Evolutionary conservation across 2,329 filamentous ascomycete species (phyloP), one percentile per base, ranked within the genome.

Genomic region (Cyphellophora attinorum): DNA sequence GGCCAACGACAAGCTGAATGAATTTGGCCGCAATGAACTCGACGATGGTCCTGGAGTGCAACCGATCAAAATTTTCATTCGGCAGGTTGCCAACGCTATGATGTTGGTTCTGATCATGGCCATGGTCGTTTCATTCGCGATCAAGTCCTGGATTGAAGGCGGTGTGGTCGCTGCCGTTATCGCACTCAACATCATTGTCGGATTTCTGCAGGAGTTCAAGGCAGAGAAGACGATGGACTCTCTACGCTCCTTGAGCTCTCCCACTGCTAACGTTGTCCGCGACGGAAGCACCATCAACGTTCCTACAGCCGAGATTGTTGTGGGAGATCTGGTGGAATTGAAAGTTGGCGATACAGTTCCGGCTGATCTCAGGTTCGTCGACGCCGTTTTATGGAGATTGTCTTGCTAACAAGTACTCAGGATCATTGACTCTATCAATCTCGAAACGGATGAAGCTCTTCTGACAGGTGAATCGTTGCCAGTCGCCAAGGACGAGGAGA

Each of bases 11-110:
- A 68, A 76, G 14, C 58, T 79, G 2, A 64, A 70, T 16, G 56
- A 72, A 30, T 70, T 72, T 57, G 78, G 78, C 3, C 56, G 60
- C 11, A 83, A 83, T 45, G 70, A 80, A 39, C 67, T 83, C 8
- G 74, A 84, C 29, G 73, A 83, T 13, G 77, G 70, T 13, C 75
- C 71, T 17, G 73, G 72, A 17, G 76, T 86, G 31, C 72, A 52
- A 69, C 77, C 80, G 65, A 77, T 69, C 49, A 86, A 79, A 48
- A 81, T 82, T 40, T 58, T 83, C 14, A 60, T 81, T 31, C 65
- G 70, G 19, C 78, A 83, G 51, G 62, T 82, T 34, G 76, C 75
- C 39, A 82, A 82, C 55, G 77, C 77, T 11, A 73, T 82, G 72
- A 81, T 74, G 45, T 54, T 82, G 55, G 78, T 61, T 34, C 60